phyloP scores from a whole-genome alignment of 352 stramenopile genomes.

The Pythium aristosporum region DNA sequence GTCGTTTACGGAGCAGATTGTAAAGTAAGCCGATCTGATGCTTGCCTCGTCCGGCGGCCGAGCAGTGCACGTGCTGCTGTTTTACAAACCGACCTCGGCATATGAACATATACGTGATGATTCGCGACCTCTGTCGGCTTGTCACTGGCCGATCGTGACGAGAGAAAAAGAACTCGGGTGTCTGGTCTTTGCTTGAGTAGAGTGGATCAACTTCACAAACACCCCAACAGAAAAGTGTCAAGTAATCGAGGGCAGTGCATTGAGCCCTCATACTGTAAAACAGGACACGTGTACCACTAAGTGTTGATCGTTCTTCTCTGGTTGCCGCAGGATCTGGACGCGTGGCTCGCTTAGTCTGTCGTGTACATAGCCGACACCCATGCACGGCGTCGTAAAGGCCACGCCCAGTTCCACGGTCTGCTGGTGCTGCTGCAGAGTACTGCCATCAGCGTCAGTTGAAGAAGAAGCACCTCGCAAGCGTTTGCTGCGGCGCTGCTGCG shows the following conservation, averaged over 20 bases:
- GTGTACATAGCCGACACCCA: constrained; percentile 58
- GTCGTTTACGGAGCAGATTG: no score
- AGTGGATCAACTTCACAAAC: no score
- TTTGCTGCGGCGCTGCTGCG: constrained; percentile 1
- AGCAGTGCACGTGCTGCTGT: no score
- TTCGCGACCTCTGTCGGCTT: no score
- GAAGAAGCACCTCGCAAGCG: background rate
- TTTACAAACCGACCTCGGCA: no score
- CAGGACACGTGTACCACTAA: constrained; percentile 23
- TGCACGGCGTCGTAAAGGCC: constrained; percentile 66
- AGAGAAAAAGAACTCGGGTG: no score
- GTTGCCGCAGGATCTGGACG: constrained; percentile 53
- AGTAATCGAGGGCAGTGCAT: background rate
- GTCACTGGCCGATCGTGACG: no score
- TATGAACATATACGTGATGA: no score
- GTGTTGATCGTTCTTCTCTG: constrained; percentile 5
- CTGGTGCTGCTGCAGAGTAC: background rate
- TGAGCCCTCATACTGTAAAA: background rate
- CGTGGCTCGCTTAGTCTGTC: constrained; percentile 25
- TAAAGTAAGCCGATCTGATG: no score
- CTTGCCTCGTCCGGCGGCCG: no score
- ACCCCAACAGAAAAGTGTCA: background rate
- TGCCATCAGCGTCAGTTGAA: background rate
- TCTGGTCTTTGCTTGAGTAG: no score
- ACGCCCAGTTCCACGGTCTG: constrained; percentile 42